These are phyloP conservation scores for Vigna nakashimae DNA, from an alignment of 306 rosid species.

Conservation along the genomic window DNA sequence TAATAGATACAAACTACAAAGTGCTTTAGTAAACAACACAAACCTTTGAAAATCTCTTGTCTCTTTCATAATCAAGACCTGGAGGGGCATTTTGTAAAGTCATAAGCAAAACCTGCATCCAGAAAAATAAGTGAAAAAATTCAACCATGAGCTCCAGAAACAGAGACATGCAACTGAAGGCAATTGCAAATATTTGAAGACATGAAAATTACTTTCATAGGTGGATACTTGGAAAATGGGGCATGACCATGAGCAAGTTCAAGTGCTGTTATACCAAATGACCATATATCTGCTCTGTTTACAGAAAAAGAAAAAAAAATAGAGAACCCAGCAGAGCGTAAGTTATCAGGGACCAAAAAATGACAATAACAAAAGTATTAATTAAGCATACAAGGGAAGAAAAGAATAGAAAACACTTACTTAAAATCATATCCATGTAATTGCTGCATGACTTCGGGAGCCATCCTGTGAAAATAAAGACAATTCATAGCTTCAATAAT, in stretches of 20 bases:
- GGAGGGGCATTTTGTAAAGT: conserved; percentile 99
- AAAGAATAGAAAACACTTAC: conserved; percentile 58
- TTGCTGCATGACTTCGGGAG: conserved; percentile 99
- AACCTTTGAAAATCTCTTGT: conserved; percentile 95
- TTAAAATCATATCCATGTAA: conserved; percentile 97
- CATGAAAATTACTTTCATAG: conserved; percentile 82
- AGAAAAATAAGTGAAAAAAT: conserved; percentile 30
- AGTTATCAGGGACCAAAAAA: conserved; percentile 16
- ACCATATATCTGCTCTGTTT: conserved; percentile 98
- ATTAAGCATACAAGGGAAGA: not conserved
- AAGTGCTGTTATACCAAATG: conserved; percentile 98
- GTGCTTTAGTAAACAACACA: conserved; percentile 50
- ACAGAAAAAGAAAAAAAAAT: conserved; percentile 29
- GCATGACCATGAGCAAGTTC: conserved; percentile 99
- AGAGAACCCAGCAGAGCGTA: conserved; percentile 15
- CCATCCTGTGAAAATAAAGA: conserved; percentile 79
- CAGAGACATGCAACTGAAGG: conserved; percentile 18
- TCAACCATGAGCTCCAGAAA: conserved; percentile 31
- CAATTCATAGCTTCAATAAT: conserved; percentile 34
- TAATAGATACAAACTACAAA: conserved; percentile 14
- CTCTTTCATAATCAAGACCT: conserved; percentile 97
- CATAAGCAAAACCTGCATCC: conserved; percentile 93
- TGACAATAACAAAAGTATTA: not conserved
- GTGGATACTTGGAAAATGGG: conserved; percentile 98
- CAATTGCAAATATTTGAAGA: conserved; percentile 33